Conservation (phyloP, 225 moss, liverwort and hornwort genomes). For the Lunularia cruciata region DNA sequence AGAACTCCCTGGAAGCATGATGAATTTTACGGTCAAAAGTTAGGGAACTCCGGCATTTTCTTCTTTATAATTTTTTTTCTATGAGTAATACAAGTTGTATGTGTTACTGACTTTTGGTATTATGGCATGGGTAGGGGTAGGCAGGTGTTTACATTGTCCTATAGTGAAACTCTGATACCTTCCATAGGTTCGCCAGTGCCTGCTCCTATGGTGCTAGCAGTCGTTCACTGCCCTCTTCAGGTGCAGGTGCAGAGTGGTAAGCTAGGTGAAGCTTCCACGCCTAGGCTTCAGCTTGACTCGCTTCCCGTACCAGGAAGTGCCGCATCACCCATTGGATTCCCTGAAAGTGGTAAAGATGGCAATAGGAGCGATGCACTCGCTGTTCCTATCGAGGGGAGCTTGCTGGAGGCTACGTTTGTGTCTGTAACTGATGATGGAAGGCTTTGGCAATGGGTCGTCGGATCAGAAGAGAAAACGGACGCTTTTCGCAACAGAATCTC, state of each 20-base stretch:
- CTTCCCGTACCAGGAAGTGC: conserved; percentile 53
- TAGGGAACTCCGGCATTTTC: background rate
- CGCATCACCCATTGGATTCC: conserved; percentile 37
- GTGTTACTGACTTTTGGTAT: conserved; percentile 30
- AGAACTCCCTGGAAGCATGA: too few relatives aligned
- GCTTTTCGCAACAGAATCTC: conserved; percentile 33
- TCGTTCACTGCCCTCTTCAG: conserved; percentile 85
- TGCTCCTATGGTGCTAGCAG: conserved; percentile 77
- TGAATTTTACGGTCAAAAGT: too few relatives aligned
- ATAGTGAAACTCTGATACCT: conserved; percentile 79
- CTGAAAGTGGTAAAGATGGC: conserved; percentile 10
- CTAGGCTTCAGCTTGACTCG: conserved; percentile 57
- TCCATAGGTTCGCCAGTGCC: conserved; percentile 83
- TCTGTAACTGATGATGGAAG: conserved; percentile 91
- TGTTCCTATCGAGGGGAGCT: conserved; percentile 18
- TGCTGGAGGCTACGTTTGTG: conserved; percentile 64
- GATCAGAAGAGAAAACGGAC: conserved; percentile 39
- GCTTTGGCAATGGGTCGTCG: conserved; percentile 89
- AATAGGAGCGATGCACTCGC: conserved; percentile 8
- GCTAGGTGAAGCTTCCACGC: conserved; percentile 36
- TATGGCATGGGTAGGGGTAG: conserved; percentile 66
- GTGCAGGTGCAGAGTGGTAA: conserved; percentile 64
- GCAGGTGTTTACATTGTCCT: conserved; percentile 76
- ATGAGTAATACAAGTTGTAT: background rate
- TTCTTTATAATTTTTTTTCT: background rate